Conservation (phyloP, 495 filamentous ascomycete species). For the Penicillium soppii region DNA sequence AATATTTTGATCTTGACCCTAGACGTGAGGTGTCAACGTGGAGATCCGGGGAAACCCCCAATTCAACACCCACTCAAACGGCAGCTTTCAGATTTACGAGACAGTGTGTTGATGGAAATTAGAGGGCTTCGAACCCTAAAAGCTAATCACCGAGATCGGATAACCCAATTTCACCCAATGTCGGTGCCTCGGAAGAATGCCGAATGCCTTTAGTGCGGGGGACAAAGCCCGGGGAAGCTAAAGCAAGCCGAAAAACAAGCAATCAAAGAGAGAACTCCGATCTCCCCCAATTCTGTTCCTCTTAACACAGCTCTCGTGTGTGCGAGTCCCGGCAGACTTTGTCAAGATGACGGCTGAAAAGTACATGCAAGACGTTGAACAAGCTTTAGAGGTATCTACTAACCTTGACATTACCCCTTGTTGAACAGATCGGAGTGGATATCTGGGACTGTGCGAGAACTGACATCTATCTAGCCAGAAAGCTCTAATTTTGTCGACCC, state of each 20-base stretch:
- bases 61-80: background rate
- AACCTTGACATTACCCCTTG: background rate
- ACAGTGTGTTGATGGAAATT: background rate
- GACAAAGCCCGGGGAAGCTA: conserved; percentile 12
- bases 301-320: background rate
- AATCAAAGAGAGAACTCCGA: conserved; percentile 1
- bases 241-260: conserved; percentile 6
- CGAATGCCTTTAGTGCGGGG: conserved; percentile 21
- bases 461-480: conserved; percentile 1
- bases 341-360: conserved; percentile 16
- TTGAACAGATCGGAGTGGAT: background rate
- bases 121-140: background rate
- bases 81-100: background rate
- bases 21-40: background rate
- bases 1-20: background rate
- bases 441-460: background rate
- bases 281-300: background rate
- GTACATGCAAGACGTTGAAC: conserved; percentile 16
- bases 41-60: conserved; percentile 5
- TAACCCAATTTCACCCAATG: background rate
- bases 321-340: background rate
- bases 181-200: conserved; percentile 16
- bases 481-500: conserved; percentile 2
- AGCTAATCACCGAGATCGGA: background rate
- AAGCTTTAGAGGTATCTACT: conserved; percentile 10